Conservation (phyloP, 257 asterid genomes). For the Oldenlandia corymbosa region DNA sequence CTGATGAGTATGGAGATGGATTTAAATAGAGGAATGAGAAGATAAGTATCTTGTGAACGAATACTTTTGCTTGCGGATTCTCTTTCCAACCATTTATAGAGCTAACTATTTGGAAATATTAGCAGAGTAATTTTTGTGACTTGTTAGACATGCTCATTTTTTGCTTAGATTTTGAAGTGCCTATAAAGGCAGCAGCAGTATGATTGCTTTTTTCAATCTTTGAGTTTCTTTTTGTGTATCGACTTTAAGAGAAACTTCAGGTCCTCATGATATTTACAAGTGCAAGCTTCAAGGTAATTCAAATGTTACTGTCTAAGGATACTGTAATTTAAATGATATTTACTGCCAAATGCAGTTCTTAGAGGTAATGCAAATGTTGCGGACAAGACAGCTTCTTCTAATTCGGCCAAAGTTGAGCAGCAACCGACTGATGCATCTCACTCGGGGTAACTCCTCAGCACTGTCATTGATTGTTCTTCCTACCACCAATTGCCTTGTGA, state of each 20-base stretch:
- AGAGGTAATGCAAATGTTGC: constrained; percentile 85
- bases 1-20: neutral
- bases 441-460: constrained; percentile 54
- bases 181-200: neutral
- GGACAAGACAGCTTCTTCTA: constrained; percentile 65
- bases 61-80: neutral
- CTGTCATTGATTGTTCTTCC: constrained; percentile 9
- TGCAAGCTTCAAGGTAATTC: too few species aligned
- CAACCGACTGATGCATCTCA: constrained; percentile 63
- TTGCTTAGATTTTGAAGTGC: neutral
- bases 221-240: too few species aligned
- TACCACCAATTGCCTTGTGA: neutral
- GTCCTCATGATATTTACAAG: neutral
- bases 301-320: too few species aligned
- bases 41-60: too few species aligned
- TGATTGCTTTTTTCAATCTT: neutral
- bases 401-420: constrained; percentile 59
- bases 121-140: neutral
- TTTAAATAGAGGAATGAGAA: too few species aligned
- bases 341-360: constrained; percentile 61
- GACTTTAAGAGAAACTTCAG: neutral
- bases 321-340: too few species aligned
- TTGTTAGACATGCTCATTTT: neutral
- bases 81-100: neutral
- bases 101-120: too few species aligned